Evolutionary conservation across 2,329 filamentous ascomycete species (phyloP).

Genomic region (Coleophoma eucalyptorum): DNA sequence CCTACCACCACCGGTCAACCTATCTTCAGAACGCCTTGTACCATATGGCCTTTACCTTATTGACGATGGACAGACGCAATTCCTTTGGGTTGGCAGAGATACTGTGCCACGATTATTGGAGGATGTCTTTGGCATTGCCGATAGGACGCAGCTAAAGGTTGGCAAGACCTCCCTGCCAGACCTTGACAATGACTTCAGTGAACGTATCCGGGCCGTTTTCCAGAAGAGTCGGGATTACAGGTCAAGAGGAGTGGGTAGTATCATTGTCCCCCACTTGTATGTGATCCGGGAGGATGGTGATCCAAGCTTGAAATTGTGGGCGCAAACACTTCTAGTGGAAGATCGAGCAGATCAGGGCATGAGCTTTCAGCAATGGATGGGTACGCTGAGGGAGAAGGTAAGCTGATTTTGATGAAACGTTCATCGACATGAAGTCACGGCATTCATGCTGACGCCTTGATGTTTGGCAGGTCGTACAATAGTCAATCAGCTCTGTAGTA

Average conservation of each 20-base stretch:
- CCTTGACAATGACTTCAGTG: slow-evolving; percentile 94
- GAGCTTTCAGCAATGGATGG: slow-evolving; percentile 92
- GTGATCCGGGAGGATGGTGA: slow-evolving; percentile 94
- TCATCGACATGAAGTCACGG: slow-evolving; percentile 9
- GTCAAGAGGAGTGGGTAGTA: slow-evolving; percentile 85
- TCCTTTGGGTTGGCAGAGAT: slow-evolving; percentile 93
- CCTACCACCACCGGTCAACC: slow-evolving; percentile 78
- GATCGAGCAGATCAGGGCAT: slow-evolving; percentile 92
- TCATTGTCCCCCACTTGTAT: slow-evolving; percentile 89
- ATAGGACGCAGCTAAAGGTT: slow-evolving; percentile 80
- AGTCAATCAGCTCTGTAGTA: slow-evolving; percentile 16
- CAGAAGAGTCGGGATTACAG: slow-evolving; percentile 89
- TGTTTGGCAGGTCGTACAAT: slow-evolving; percentile 24
- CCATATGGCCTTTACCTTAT: slow-evolving; percentile 93
- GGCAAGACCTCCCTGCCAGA: slow-evolving; percentile 87
- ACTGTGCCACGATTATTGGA: slow-evolving; percentile 82
- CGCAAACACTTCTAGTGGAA: slow-evolving; percentile 91
- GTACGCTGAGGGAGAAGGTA: slow-evolving; percentile 91
- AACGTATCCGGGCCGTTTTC: slow-evolving; percentile 83
- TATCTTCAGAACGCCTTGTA: slow-evolving; percentile 83
- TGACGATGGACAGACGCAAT: slow-evolving; percentile 95
- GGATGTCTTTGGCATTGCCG: slow-evolving; percentile 87
- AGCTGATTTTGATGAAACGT: slow-evolving; percentile 24
- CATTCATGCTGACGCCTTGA: slow-evolving; percentile 18
- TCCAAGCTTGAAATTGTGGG: slow-evolving; percentile 92